Conservation (phyloP, 208 protist genomes). For the Acanthamoeba divionensis region DNA sequence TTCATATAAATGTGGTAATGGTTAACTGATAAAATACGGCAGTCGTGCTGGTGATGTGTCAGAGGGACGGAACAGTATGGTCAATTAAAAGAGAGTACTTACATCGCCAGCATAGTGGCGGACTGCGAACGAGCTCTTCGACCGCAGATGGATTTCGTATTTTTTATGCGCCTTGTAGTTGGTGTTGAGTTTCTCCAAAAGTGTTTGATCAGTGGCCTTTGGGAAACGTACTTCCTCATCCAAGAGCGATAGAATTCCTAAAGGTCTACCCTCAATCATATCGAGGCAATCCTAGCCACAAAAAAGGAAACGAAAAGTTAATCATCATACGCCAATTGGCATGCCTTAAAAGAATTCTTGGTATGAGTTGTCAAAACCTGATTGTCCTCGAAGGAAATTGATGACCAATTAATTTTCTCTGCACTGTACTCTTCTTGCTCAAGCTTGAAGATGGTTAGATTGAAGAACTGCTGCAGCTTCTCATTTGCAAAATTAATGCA, state of each 20-base stretch:
- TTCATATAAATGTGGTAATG: too few relatives aligned
- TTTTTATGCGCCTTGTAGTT: conserved; percentile 68
- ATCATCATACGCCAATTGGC: not conserved
- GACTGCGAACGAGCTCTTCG: conserved; percentile 66
- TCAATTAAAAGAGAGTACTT: conserved; percentile 28
- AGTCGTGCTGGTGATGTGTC: too few relatives aligned
- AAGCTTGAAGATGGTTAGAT: conserved; percentile 82
- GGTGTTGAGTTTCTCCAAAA: conserved; percentile 70
- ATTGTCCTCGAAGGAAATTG: conserved; percentile 83
- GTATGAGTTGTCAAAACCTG: too few relatives aligned
- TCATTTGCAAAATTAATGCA: conserved; percentile 86
- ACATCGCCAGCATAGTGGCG: conserved; percentile 80
- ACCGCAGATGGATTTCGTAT: conserved; percentile 5
- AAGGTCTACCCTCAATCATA: conserved; percentile 68
- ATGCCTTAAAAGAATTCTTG: not conserved
- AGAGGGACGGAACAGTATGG: too few relatives aligned
- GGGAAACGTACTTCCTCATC: conserved; percentile 78
- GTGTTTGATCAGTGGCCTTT: conserved; percentile 67
- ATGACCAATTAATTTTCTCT: conserved; percentile 76
- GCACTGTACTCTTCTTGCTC: conserved; percentile 80
- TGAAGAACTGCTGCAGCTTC: conserved; percentile 83
- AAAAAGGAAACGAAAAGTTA: not conserved
- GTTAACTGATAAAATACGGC: too few relatives aligned
- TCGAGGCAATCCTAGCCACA: conserved; percentile 71
- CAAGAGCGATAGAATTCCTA: conserved; percentile 74